Conservation (phyloP, 352 stramenopile species). For the Hyaloperonospora brassicae region DNA sequence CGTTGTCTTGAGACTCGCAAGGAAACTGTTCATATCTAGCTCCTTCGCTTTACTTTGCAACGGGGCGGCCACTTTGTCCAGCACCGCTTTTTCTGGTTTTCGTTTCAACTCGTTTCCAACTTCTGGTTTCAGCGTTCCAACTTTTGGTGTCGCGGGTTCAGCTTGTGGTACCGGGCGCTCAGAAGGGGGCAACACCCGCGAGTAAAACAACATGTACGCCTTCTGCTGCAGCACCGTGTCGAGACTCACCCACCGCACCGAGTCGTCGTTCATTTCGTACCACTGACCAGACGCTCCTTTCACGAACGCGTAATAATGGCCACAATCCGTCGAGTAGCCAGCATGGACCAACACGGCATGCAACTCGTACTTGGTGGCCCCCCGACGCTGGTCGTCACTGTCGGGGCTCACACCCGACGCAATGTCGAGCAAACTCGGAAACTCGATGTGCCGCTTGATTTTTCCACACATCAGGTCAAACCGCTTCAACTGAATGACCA, state of each 20-base stretch:
- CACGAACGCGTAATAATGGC: constrained; percentile 89
- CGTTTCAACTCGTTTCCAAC: constrained; percentile 2
- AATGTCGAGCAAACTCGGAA: constrained; percentile 62
- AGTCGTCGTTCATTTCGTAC: constrained; percentile 90
- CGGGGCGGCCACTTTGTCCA: constrained; percentile 17
- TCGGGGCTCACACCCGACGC: constrained; percentile 44
- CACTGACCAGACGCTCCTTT: constrained; percentile 83
- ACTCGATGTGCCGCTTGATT: constrained; percentile 84
- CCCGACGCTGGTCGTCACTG: constrained; percentile 40
- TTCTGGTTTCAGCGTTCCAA: constrained; percentile 13
- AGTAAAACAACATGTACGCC: constrained; percentile 90
- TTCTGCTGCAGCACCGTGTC: constrained; percentile 83
- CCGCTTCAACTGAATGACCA: constrained; percentile 88
- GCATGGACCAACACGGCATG: constrained; percentile 82
- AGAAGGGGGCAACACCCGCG: constrained; percentile 43
- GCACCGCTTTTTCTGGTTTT: constrained; percentile 14
- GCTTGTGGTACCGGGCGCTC: constrained; percentile 35
- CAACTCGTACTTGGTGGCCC: constrained; percentile 61
- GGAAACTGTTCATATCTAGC: constrained; percentile 59
- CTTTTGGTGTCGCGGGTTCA: constrained; percentile 8
- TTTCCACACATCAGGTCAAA: constrained; percentile 85
- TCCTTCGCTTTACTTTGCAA: constrained; percentile 29
- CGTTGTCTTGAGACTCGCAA: constrained; percentile 51
- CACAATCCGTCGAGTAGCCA: constrained; percentile 81
- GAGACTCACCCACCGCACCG: constrained; percentile 78